A percentile compares a stretch with the other conserved stretches of the same genome.
These are phyloP conservation scores for Thalassiosira ordinaria DNA, from an alignment of 352 stramenopile species.

Conservation along the genomic window DNA sequence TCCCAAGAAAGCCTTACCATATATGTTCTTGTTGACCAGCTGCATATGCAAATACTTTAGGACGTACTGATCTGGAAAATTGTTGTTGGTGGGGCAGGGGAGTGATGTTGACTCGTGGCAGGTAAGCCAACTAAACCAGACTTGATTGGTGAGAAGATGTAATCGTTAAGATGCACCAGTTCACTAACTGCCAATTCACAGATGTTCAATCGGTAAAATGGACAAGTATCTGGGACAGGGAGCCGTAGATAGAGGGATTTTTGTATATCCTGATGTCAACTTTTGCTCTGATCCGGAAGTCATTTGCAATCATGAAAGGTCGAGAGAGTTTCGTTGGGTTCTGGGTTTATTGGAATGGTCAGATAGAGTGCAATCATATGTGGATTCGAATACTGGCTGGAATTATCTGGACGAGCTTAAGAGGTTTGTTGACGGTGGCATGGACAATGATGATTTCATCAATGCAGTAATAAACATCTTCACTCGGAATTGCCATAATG, in stretches of 20 bases:
- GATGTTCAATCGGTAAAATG: conserved; percentile 21
- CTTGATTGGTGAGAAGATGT: not conserved
- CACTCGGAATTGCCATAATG: conserved; percentile 28
- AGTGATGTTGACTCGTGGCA: conserved; percentile 18
- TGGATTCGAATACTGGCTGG: conserved; percentile 14
- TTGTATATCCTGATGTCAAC: conserved; percentile 28
- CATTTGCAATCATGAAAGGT: conserved; percentile 24
- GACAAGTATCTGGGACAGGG: conserved; percentile 19
- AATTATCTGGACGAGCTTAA: conserved; percentile 26
- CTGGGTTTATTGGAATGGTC: conserved; percentile 30
- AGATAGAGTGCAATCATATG: conserved; percentile 34
- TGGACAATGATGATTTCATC: conserved; percentile 32
- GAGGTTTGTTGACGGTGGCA: conserved; percentile 22
- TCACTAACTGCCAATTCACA: not conserved
- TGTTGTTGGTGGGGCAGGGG: conserved; percentile 28
- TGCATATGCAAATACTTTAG: conserved; percentile 29
- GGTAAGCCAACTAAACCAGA: conserved; percentile 1
- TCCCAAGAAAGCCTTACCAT: no score
- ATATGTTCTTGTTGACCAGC: no score
- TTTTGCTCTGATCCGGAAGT: conserved; percentile 32
- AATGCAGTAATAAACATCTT: conserved; percentile 28
- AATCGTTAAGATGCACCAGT: not conserved
- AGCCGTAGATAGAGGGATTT: conserved; percentile 18
- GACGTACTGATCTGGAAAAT: conserved; percentile 27
- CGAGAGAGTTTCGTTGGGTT: conserved; percentile 35